Evolutionary conservation across 257 asterid genomes (phyloP), one percentile per base, ranked within the genome.

Genomic region (Gentiana straminea): DNA sequence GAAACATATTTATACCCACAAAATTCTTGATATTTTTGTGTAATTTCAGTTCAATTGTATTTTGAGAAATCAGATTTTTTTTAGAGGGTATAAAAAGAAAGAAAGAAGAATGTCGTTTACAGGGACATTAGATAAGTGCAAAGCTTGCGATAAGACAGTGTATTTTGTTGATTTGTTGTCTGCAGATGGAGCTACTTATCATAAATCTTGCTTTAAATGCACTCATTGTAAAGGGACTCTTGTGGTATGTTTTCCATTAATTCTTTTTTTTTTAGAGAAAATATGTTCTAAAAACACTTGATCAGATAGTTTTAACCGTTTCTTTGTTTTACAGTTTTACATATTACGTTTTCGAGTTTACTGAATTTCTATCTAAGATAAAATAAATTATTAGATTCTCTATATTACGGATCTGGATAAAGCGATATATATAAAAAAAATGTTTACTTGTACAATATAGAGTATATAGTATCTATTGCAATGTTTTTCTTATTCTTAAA

Each of bases 211-310:
- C 72, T 76, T 76, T 62, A 76, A 76, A 70, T 76, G 82, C 68
- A 73, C 72, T 67, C 77, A 76, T 2, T 76, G 79, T 76, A 76
- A 73, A 67, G 82, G 82, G 47, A 76, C 82, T 57, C 82, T 76
- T 15, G 79, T 73, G 77, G 82, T 76, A 66, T 49, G 9, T 44
- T 15, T 39, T 13, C 24, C 61, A 46, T 59, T 35, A n/a, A n/a
- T n/a, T 50, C 41, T 37, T 8, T 2, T 9, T 38, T 5, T 3
- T 7, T 35, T 35, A 52, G 34, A 5, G 12, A 52, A 5, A 35
- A 13, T 34, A 24, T 6, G 7, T 10, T 55, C 2, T 9, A 35
- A 44, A 8, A 56, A 38, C 12, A 36, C 32, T 13, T 12, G 10
- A 7, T 56, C 24, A 2, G 33, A 24, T 24, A 24, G 24, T 24